These are phyloP conservation scores for Sarocladium brachiariae DNA, from an alignment of 2,329 filamentous ascomycete genomes.

Conservation along the genomic window DNA sequence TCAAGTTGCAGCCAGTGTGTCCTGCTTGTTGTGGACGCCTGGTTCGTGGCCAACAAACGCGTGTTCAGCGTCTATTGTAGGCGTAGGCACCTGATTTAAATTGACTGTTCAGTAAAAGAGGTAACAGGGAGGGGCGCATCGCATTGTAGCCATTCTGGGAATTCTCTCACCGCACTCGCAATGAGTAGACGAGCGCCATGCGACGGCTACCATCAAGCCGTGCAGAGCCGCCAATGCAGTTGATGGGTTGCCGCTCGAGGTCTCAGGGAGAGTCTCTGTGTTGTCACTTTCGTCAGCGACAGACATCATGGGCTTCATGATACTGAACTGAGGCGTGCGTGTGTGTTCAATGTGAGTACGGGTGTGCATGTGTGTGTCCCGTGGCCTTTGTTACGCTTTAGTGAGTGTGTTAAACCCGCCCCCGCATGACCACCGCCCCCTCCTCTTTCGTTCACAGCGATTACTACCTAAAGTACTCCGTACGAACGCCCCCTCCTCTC, in stretches of 20 bases:
- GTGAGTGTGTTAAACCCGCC: neutral
- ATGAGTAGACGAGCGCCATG: too few relatives aligned
- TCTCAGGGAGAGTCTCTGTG: too few relatives aligned
- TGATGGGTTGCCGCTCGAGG: too few relatives aligned
- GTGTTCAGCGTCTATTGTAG: neutral
- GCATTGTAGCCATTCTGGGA: neutral
- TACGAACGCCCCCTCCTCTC: neutral
- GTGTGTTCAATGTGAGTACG: too few relatives aligned
- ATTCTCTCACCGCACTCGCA: too few relatives aligned
- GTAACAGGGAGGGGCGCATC: too few relatives aligned
- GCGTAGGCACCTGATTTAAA: too few relatives aligned
- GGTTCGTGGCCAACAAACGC: neutral
- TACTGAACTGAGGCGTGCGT: neutral
- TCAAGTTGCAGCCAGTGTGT: neutral
- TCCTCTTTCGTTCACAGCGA: neutral
- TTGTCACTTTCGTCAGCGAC: neutral
- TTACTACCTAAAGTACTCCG: too few relatives aligned
- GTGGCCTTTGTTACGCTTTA: neutral
- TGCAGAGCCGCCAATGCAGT: neutral
- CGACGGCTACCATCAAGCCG: too few relatives aligned
- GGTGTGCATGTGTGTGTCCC: conserved; percentile 4
- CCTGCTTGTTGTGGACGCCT: neutral
- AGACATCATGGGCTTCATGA: neutral
- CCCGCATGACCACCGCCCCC: conserved; percentile 2
- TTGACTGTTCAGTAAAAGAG: too few relatives aligned